These are phyloP conservation scores for Neurospora tetrasperma DNA, from an alignment of 495 filamentous ascomycete genomes.

Conservation along the genomic window DNA sequence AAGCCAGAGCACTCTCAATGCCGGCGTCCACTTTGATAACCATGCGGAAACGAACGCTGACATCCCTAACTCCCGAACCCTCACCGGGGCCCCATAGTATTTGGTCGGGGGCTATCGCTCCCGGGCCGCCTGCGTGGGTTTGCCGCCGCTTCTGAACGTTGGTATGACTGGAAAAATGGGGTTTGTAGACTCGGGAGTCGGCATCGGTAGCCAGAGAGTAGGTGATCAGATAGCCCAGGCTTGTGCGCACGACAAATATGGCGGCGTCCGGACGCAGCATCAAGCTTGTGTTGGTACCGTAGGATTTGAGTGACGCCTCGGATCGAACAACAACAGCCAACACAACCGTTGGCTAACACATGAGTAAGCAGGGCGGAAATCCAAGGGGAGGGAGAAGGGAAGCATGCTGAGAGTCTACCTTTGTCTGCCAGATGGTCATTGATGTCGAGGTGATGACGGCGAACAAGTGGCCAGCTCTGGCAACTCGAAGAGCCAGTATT, in stretches of 20 bases:
- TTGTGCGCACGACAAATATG: slow-evolving; percentile 87
- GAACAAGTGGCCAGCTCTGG: slow-evolving; percentile 78
- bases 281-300: slow-evolving; percentile 75
- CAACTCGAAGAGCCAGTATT: slow-evolving; percentile 66
- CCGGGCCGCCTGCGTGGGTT: slow-evolving; percentile 54
- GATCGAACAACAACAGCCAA: slow-evolving; percentile 80
- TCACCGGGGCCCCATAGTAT: slow-evolving; percentile 56
- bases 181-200: slow-evolving; percentile 71
- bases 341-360: slow-evolving; percentile 70
- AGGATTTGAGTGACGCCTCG: slow-evolving; percentile 61
- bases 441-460: slow-evolving; percentile 74
- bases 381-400: not conserved
- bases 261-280: slow-evolving; percentile 84
- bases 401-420: slow-evolving; percentile 40
- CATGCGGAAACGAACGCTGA: slow-evolving; percentile 89
- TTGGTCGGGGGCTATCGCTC: slow-evolving; percentile 40
- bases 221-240: slow-evolving; percentile 80
- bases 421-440: slow-evolving; percentile 90
- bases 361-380: slow-evolving; percentile 8
- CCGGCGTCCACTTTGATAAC: slow-evolving; percentile 97
- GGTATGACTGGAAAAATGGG: slow-evolving; percentile 56
- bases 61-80: slow-evolving; percentile 70
- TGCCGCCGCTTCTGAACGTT: slow-evolving; percentile 61
- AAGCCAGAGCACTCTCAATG: slow-evolving; percentile 72
- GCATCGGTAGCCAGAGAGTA: slow-evolving; percentile 86